phyloP scores from a whole-genome alignment of 768 basidiomycete genomes.

The Lyophyllum decastes region DNA sequence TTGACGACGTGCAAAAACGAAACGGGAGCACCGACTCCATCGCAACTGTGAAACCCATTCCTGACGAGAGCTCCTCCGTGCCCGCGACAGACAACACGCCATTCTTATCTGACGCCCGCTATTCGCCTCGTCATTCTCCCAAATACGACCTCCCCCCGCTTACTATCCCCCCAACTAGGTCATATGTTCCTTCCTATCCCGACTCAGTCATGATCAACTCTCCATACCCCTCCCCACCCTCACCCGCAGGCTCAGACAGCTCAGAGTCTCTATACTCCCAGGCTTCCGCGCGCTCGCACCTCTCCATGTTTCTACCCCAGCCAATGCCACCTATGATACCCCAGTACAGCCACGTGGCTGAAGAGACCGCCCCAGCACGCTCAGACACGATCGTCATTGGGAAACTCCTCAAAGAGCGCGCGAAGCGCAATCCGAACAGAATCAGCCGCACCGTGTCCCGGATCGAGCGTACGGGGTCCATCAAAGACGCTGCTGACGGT shows the following conservation, averaged over 20 bases:
- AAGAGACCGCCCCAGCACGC: not conserved
- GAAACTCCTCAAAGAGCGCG: constrained; percentile 15
- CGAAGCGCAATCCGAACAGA: constrained; percentile 12
- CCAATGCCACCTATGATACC: constrained; percentile 1
- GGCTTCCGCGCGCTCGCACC: not conserved
- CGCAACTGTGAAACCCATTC: not conserved
- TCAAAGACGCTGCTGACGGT: constrained; percentile 1
- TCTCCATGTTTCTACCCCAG: not conserved
- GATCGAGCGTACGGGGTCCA: constrained; percentile 17
- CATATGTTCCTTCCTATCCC: not conserved
- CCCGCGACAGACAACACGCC: not conserved
- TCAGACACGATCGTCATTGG: constrained; percentile 8
- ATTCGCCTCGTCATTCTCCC: not conserved
- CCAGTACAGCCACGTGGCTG: not conserved
- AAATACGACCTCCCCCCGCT: not conserved
- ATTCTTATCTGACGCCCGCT: not conserved
- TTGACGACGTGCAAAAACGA: not conserved
- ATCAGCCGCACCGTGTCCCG: constrained; percentile 7
- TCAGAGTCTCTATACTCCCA: constrained; percentile 19
- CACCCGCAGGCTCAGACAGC: constrained; percentile 4
- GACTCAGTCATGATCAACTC: not conserved
- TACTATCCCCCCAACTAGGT: not conserved
- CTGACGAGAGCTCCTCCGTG: not conserved
- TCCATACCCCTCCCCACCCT: not conserved
- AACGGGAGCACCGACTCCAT: constrained; percentile 4